Evolutionary conservation across 1,284 basidiomycete species (phyloP), one percentile per base, ranked within the genome.

Genomic region (Meripilus lineatus): DNA sequence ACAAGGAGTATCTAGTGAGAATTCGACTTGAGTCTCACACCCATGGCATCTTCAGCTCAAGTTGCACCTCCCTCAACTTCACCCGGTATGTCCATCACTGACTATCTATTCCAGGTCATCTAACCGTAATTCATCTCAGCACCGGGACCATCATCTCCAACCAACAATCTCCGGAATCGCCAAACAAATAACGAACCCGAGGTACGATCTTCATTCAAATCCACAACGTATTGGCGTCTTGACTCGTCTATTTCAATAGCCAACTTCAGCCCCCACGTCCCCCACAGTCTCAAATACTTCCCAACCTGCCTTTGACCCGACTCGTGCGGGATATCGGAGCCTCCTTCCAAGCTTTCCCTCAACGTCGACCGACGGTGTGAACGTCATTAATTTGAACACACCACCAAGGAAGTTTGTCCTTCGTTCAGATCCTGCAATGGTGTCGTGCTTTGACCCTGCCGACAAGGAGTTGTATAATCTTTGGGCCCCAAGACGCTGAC

Each of bases 381-480:
- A 18, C 22, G 30, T 43, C 10, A 18, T 37, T 15, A 43, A 53
- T 49, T 45, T 60, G 53, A 45, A 55, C 30, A 51, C 69, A 28
- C 58, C 61, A 1, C 45, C 56, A 35, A 65, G 69, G 46, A 73
- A 68, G 52, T 57, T 72, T 24, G 55, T 66, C 20, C 73, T 86
- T 53, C 77, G 79, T 26, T 67, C 76, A 21, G 84, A 89, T 58
- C 75, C 80, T 8, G 64, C 80, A 4, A 64, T 86, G 28, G 58
- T 79, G 44, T 84, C 83, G 28, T 84, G 76, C 53, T 89, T 89
- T 55, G 84, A 89, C 57, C 71, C 77, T 17, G 62, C 70, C 22
- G 86, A 89, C 63, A 80, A 72, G 61, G 81, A 85, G 51, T 66
- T 89, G 22, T 87, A 88, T 53, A 75, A 79, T 40, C 66, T 88